phyloP scores from a whole-genome alignment of 768 basidiomycete species.

The Xerocomellus intermedius region DNA sequence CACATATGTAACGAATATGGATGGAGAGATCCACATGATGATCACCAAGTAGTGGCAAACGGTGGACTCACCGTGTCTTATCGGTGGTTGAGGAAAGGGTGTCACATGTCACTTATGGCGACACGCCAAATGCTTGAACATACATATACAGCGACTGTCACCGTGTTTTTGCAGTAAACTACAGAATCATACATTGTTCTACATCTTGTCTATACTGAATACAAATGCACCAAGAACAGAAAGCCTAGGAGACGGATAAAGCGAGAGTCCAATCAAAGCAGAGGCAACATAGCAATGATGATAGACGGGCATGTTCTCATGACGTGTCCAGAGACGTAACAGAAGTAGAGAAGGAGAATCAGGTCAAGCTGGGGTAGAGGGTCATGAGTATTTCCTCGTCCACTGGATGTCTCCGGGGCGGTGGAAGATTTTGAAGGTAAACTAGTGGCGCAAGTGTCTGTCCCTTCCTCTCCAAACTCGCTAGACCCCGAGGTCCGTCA shows the following conservation, averaged over 20 bases:
- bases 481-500: neutral
- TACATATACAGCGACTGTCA: neutral
- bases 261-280: constrained; percentile 6
- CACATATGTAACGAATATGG: neutral
- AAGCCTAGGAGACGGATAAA: constrained; percentile 1
- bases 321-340: constrained; percentile 13
- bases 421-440: constrained; percentile 59
- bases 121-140: neutral
- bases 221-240: constrained; percentile 27
- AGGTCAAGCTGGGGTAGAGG: constrained; percentile 38
- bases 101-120: neutral
- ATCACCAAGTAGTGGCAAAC: neutral
- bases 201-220: constrained; percentile 21
- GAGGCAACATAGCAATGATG: constrained; percentile 11
- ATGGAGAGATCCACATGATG: neutral
- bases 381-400: constrained; percentile 72
- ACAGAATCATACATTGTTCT: constrained; percentile 22
- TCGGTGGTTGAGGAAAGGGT: neutral
- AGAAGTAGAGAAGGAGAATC: constrained; percentile 18
- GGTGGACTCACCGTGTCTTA: neutral
- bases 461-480: constrained; percentile 17
- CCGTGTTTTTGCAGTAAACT: neutral
- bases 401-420: constrained; percentile 62
- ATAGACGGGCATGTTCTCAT: neutral
- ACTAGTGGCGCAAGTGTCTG: constrained; percentile 57